Evolutionary conservation across 306 rosid genomes (phyloP), one percentile per base, ranked within the genome.

Genomic region (Quillaja saponaria): DNA sequence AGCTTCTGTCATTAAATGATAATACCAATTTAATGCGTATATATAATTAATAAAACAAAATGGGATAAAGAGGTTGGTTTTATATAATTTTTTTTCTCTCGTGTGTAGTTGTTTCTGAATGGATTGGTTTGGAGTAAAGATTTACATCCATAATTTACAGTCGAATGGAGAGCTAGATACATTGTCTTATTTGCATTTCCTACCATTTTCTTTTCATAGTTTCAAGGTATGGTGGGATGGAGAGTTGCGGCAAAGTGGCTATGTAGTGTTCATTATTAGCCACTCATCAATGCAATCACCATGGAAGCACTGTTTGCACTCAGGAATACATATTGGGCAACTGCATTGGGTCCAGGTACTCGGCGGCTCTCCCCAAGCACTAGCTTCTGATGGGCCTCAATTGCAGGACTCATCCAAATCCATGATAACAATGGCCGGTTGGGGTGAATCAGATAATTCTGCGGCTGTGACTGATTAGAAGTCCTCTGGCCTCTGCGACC

Each of bases 251-350:
- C 97, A 86, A 57, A 80, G 70, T 1, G 95, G 97, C 59, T 90
- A 86, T 10, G 84, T 67, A 13, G 71, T 28, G 21, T 82, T 84
- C 77, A 80, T 38, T 20, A 77, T 66, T 21, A 86, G 95, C 97
- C 97, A 82, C 58, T 72, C 81, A 42, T 86, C 97, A 2, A 86
- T 76, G 66, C 91, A 86, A 16, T 80, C 84, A 2, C 78, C 83
- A 71, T 86, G 96, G 74, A 84, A 90, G 75, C 95, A 80, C 58
- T 86, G 95, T 35, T 63, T 65, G 69, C 96, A 90, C 58, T 84
- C 83, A 0, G 95, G 95, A 49, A 90, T 84, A 70, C 86, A 39
- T 39, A 39, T 12, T 7, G 44, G 44, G 13, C 44, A 39, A 7
- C 72, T 16, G 76, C 86, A 2, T 78, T 80, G 46, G 68, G 82